Base-by-base conservation (phyloP, 2,329 filamentous ascomycete genomes). In the Calonectria honghensis region DNA sequence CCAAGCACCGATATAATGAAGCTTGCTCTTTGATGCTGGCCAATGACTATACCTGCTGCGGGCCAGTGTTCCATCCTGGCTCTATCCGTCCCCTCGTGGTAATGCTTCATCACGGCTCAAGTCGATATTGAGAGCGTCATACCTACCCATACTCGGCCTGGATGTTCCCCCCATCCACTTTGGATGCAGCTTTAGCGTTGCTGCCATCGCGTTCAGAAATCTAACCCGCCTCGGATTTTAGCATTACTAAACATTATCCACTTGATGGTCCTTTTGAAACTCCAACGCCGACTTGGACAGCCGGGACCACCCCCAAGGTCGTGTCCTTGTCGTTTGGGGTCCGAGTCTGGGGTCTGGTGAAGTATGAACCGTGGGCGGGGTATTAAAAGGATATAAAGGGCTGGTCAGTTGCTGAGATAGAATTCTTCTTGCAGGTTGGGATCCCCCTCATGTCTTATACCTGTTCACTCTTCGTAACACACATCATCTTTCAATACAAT, bases 31-130 rank as follows among this genome's bases (percentile, higher is more conserved):
- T 37, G 54, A 54, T 71, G 73, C 59, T 27, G 67, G 72, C 41
- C 35, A 72, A 70, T 52, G 70, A 67, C 57, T 74, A 75, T 75
- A 77, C 77, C 70, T 54, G 50, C 37, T 67, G 27, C 54, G 68
- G 61, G 69, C 27, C 37, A n/a, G 29, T 29, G 29, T 73, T 59
- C 16, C 51, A 54, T 57, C 64, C 39, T 74, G 54, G 35, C 68
- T 73, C 48, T 59, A 79, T 61, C 73, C 45, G 73, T 76, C 18
- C 59, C 66, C 69, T 75, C 50, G 72, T 77, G 77, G 75, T 76
- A 76, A 80, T 76, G 79, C 73, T 52, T 64, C 64, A 29, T 68
- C 73, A 68, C 52, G 59, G 59, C 61, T 63, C 69, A 48, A 39
- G 64, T 73, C 41, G 16, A 45, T 18, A 45, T 72, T 73, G 69